Evolutionary conservation across 176 grass and related monocot genomes (phyloP).

Genomic region (Hsuehochloa calcarea): DNA sequence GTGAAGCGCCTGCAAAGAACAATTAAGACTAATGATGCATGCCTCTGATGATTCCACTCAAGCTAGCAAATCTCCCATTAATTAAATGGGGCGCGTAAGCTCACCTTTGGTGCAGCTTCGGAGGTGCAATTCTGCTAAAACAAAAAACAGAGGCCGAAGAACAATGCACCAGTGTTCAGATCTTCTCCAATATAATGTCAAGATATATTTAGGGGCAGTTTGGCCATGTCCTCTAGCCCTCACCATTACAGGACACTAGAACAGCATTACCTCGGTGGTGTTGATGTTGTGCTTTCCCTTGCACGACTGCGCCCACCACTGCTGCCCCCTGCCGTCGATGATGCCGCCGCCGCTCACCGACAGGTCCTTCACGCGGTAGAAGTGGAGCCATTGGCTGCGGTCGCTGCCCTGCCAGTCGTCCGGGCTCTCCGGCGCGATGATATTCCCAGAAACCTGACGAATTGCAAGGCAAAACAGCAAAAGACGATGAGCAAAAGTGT

Average conservation of each 20-base stretch:
- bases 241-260: background rate
- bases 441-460: conserved; percentile 42
- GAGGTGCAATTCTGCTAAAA: conserved; percentile 34
- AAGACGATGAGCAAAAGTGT: conserved; percentile 3
- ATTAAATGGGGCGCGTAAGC: background rate
- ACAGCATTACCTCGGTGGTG: conserved; percentile 4
- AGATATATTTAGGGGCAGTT: no score
- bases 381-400: conserved; percentile 46
- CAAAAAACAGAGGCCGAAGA: conserved; percentile 2
- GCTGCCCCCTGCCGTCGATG: conserved; percentile 58
- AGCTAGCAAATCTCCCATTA: background rate
- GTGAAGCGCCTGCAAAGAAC: conserved; percentile 49
- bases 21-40: background rate
- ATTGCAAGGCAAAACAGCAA: background rate
- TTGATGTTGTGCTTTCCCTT: conserved; percentile 12
- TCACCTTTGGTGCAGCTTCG: conserved; percentile 45
- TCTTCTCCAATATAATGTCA: background rate
- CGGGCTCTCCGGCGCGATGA: conserved; percentile 55
- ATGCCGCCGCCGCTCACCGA: conserved; percentile 53
- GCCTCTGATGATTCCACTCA: background rate
- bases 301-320: conserved; percentile 65
- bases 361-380: conserved; percentile 38
- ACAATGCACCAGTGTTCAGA: background rate
- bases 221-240: no score
- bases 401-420: conserved; percentile 25